Conservation (phyloP, 2,329 filamentous ascomycete genomes). For the Fusarium redolens region DNA sequence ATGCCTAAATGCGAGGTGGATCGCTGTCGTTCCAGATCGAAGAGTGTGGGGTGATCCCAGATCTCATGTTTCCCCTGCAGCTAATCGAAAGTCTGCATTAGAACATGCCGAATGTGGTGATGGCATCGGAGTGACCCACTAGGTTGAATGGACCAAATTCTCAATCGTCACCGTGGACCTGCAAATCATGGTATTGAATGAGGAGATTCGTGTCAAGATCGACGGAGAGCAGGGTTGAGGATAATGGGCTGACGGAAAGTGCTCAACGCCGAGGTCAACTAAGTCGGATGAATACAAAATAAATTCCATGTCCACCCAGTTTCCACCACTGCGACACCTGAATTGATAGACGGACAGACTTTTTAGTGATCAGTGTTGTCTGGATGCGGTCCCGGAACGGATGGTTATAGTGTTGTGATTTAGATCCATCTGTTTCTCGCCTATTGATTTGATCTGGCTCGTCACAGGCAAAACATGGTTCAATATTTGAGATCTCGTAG, state of each 20-base stretch:
- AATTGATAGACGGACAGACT: not conserved
- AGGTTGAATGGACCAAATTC: constrained; percentile 5
- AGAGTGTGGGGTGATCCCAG: constrained; percentile 40
- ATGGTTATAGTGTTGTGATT: not conserved
- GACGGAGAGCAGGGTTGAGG: constrained; percentile 4
- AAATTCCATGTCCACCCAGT: not conserved
- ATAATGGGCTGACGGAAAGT: constrained; percentile 11
- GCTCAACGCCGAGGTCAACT: not conserved
- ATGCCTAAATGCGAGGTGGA: constrained; percentile 31
- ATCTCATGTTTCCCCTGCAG: constrained; percentile 37
- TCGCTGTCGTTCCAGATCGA: constrained; percentile 32
- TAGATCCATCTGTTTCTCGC: not conserved
- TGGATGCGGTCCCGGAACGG: not conserved
- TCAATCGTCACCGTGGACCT: not conserved
- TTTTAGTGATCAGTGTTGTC: not conserved
- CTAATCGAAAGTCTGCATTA: constrained; percentile 34
- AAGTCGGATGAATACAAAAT: not conserved
- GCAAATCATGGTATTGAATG: not conserved
- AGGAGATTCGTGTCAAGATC: not conserved
- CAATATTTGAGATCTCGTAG: not conserved
- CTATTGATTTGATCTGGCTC: not conserved
- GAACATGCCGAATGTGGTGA: constrained; percentile 24
- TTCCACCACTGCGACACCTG: not conserved
- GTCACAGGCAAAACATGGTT: not conserved
- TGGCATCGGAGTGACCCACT: constrained; percentile 21